Base-by-base conservation (phyloP, 1,284 basidiomycete species). In the Coniophora puteana region DNA sequence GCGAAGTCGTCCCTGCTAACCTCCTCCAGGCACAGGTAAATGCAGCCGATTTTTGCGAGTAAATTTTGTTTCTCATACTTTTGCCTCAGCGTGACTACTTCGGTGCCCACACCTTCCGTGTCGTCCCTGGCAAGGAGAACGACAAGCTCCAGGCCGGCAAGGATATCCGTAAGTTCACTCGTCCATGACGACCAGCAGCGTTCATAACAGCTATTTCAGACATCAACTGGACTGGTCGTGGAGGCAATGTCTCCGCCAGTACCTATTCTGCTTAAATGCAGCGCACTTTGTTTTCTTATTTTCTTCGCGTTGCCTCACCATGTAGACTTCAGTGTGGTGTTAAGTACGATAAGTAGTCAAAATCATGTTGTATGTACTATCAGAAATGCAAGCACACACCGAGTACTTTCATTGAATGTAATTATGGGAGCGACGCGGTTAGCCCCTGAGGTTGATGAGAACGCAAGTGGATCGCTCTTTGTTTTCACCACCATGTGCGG, bases 51-150 rank as follows among this genome's bases (percentile, higher is more conserved):
- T 7, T 38, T 16, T 14, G 4, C 20, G 31, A 17, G 40, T 26
- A 17, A 36, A 24, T 20, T 2, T 14, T 18, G 39, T 37, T 40
- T 38, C 22, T 74, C 41, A 69, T 69, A 62, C 55, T 72, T 10
- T 8, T 10, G 21, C 21, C 18, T 27, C 43, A 97, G 83, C 88
- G 89, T 62, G 89, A 92, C 58, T 89, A 89, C 76, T 91, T 92
- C 57, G 90, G 90, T 65, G 92, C 93, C 37, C 93, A 96, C 74
- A 95, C 93, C 43, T 96, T 95, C 89, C 78, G 78, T 46, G 89
- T 96, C 45, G 72, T 92, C 40, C 85, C 92, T 40, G 90, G 93
- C 46, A 87, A 89, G 69, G 91, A 92, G 71, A 93, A 86, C 66
- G 76, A 74, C 43, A 83, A 74, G 62, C 82, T 95, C 68, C 78